These are phyloP conservation scores for Monosporascus cannonballus DNA, from an alignment of 2,329 filamentous ascomycete species.

Conservation along the genomic window DNA sequence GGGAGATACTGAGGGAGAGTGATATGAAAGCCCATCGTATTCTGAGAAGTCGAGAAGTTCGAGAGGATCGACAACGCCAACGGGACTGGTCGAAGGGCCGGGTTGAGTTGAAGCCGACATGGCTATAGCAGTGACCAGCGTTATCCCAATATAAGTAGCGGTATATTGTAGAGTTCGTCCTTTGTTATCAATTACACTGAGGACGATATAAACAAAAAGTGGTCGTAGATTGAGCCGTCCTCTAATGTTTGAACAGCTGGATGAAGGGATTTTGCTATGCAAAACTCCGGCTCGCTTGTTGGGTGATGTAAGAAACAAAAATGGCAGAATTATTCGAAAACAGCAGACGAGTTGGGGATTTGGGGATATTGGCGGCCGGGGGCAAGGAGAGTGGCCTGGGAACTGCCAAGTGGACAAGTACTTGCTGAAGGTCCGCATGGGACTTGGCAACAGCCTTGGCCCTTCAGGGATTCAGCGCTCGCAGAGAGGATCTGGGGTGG, in stretches of 20 bases:
- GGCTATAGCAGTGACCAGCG: not conserved
- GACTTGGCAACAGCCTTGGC: constrained; percentile 1
- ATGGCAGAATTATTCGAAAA: constrained; percentile 6
- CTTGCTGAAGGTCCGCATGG: constrained; percentile 5
- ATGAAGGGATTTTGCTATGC: too few species aligned
- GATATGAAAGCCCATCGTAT: constrained; percentile 56
- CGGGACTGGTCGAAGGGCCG: constrained; percentile 12
- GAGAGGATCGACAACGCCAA: constrained; percentile 39
- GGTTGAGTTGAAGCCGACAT: constrained; percentile 17
- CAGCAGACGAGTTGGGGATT: constrained; percentile 12
- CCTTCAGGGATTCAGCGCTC: not conserved
- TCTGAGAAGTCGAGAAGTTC: constrained; percentile 57
- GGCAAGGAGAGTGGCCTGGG: constrained; percentile 6
- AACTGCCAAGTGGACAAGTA: constrained; percentile 1
- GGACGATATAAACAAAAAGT: too few species aligned
- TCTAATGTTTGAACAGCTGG: too few species aligned
- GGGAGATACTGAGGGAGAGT: constrained; percentile 56
- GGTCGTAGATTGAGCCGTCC: too few species aligned
- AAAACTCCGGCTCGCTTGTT: not conserved
- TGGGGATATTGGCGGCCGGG: constrained; percentile 13
- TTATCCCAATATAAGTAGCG: not conserved
- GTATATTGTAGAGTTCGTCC: not conserved
- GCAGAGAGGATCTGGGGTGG: not conserved
- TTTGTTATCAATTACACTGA: not conserved
- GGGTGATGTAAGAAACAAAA: not conserved